Conservation (phyloP, 805 yeast genomes). For the Candida argentea region DNA sequence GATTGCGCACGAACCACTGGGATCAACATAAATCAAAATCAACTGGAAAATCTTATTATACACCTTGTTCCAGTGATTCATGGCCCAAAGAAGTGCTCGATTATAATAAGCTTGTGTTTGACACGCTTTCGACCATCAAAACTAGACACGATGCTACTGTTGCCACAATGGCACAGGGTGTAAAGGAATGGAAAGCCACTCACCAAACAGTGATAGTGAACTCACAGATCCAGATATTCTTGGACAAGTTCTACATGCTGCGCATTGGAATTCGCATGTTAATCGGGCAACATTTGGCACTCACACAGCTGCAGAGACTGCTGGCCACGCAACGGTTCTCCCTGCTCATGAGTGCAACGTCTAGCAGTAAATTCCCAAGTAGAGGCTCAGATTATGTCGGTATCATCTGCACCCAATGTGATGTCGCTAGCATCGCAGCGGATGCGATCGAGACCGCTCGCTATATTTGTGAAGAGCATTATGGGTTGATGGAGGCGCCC, state of each 20-base stretch:
- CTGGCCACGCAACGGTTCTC: conserved; percentile 29
- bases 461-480: conserved; percentile 85
- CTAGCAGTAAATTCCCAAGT: not conserved
- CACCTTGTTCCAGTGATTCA: conserved; percentile 39
- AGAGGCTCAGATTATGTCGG: conserved; percentile 64
- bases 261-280: conserved; percentile 89
- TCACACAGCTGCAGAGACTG: conserved; percentile 53
- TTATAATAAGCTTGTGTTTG: conserved; percentile 60
- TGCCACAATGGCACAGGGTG: conserved; percentile 86
- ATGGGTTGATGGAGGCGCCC: conserved; percentile 81
- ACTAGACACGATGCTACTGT: conserved; percentile 88
- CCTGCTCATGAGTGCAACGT: conserved; percentile 24
- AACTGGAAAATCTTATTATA: conserved; percentile 37
- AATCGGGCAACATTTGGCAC: conserved; percentile 88
- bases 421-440: conserved; percentile 71
- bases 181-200: conserved; percentile 72
- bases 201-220: conserved; percentile 44
- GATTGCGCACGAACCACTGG: conserved; percentile 3
- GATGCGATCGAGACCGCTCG: conserved; percentile 88
- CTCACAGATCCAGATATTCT: conserved; percentile 65
- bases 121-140: conserved; percentile 60
- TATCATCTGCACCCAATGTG: conserved; percentile 77
- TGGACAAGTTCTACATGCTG: conserved; percentile 83
- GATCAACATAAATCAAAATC: no score
- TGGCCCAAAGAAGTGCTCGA: conserved; percentile 71